Evolutionary conservation across 805 yeast species (phyloP).

Genomic region (Pichia insulana): DNA sequence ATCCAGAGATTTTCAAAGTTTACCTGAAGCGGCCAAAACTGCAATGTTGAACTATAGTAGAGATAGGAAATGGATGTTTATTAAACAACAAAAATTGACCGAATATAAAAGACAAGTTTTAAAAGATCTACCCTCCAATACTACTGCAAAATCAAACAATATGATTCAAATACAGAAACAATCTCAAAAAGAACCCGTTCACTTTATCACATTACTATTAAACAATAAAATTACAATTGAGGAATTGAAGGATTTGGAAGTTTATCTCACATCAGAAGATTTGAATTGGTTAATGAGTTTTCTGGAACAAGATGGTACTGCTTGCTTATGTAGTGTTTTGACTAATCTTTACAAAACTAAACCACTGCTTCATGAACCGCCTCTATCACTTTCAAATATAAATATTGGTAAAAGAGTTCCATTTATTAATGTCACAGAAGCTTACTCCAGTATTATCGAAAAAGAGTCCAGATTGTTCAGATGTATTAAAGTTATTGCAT

Average conservation of each 20-base stretch:
- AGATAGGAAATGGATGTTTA: conserved; percentile 85
- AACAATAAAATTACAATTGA: conserved; percentile 58
- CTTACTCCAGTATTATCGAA: conserved; percentile 34
- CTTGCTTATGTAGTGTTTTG: conserved; percentile 72
- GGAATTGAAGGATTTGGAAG: conserved; percentile 80
- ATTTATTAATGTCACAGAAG: conserved; percentile 26
- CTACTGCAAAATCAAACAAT: conserved; percentile 6
- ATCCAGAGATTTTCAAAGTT: conserved; percentile 62
- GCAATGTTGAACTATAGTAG: conserved; percentile 69
- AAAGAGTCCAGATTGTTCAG: conserved; percentile 71
- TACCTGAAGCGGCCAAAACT: conserved; percentile 58
- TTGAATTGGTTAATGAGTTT: conserved; percentile 75
- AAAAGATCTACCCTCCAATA: conserved; percentile 5
- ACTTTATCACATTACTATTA: conserved; percentile 63
- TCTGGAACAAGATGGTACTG: conserved; percentile 79
- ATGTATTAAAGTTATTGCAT: conserved; percentile 74
- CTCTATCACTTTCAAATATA: background rate
- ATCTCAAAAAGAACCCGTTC: conserved; percentile 32
- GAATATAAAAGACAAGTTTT: conserved; percentile 49
- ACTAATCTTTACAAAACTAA: conserved; percentile 28
- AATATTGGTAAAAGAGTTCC: background rate
- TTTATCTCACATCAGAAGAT: conserved; percentile 78
- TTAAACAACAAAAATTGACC: conserved; percentile 75
- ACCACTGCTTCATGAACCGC: conserved; percentile 11
- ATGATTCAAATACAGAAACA: conserved; percentile 23